phyloP scores from a whole-genome alignment of 768 basidiomycete genomes.

The Crassisporium funariophilum region DNA sequence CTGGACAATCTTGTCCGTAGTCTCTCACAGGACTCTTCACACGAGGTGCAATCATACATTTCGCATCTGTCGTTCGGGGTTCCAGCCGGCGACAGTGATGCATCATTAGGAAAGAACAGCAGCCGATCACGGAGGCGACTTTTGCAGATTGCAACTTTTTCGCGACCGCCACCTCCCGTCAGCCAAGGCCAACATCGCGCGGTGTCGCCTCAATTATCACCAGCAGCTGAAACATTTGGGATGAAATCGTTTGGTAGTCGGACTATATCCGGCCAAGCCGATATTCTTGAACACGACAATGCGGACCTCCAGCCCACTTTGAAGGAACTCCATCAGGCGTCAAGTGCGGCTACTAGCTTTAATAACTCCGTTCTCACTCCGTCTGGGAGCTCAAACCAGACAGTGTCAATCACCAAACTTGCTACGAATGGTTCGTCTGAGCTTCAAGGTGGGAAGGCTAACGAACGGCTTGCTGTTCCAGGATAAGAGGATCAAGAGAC shows the following conservation, averaged over 20 bases:
- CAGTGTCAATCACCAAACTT: neutral
- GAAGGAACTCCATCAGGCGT: neutral
- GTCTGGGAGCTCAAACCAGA: slow-evolving; percentile 1
- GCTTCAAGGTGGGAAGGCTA: neutral
- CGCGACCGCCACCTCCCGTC: slow-evolving; percentile 34
- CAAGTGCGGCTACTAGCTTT: neutral
- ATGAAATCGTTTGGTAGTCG: neutral
- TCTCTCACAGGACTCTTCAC: slow-evolving; percentile 57
- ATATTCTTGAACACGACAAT: no score
- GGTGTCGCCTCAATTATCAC: neutral
- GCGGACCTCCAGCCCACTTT: no score
- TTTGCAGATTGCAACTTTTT: slow-evolving; percentile 33
- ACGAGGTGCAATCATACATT: slow-evolving; percentile 65
- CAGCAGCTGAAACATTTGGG: neutral
- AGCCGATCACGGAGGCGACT: slow-evolving; percentile 11
- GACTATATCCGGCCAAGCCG: neutral
- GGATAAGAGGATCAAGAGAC: slow-evolving; percentile 4
- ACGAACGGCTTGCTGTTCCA: slow-evolving; percentile 10
- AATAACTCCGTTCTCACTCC: no score
- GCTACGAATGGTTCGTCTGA: neutral
- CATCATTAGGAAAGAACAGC: slow-evolving; percentile 16
- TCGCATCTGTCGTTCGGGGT: slow-evolving; percentile 29
- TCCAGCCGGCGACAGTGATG: slow-evolving; percentile 11
- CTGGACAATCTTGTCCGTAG: slow-evolving; percentile 43
- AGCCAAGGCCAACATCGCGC: neutral